Evolutionary conservation across 352 stramenopile species (phyloP).

Genomic region (Globisporangium alternatum): DNA sequence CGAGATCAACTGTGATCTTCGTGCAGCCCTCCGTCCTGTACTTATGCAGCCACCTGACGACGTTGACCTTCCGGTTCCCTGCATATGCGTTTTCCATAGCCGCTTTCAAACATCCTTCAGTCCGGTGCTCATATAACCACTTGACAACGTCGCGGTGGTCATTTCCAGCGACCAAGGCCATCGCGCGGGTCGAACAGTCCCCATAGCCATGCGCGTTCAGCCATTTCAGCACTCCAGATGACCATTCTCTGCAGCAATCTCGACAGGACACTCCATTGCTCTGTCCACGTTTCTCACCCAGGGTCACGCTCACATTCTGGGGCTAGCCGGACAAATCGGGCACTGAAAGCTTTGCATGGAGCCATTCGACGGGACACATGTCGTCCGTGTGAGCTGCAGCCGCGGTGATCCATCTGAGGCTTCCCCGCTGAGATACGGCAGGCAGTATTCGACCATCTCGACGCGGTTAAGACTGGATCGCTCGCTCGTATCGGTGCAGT

Average conservation of each 20-base stretch:
- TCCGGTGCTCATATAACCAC: background rate
- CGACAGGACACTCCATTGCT: too few species aligned
- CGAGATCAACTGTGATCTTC: background rate
- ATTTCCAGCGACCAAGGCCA: background rate
- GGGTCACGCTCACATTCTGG: background rate
- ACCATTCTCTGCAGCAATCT: background rate
- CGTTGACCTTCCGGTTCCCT: background rate
- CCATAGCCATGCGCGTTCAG: background rate
- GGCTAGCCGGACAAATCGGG: too few species aligned
- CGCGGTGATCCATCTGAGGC: background rate
- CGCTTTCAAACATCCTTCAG: background rate
- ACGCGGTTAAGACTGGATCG: background rate
- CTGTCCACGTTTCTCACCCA: background rate
- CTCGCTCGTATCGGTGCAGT: background rate
- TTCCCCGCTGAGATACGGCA: background rate
- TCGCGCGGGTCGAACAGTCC: background rate
- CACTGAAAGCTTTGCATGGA: background rate
- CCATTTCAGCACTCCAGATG: background rate
- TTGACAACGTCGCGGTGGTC: background rate
- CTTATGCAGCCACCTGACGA: background rate
- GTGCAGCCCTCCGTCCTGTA: background rate
- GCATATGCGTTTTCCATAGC: background rate
- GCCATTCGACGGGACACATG: background rate
- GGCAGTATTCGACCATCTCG: background rate
- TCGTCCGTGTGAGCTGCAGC: background rate